These are phyloP conservation scores for Grigorovia humatica DNA, from an alignment of 805 yeast genomes.

Conservation along the genomic window DNA sequence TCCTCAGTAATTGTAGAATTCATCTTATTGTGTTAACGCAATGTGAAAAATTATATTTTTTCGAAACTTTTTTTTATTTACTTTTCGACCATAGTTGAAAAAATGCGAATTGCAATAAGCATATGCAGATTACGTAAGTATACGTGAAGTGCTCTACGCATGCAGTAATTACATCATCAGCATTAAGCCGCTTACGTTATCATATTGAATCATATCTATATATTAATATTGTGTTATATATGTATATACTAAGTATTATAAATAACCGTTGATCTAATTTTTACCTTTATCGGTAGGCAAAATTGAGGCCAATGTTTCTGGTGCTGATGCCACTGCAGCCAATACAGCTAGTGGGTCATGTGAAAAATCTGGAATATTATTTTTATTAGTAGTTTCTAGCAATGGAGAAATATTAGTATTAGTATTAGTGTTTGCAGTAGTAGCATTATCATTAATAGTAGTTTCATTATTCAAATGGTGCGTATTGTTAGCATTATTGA, in stretches of 20 bases:
- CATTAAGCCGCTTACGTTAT: too few species aligned
- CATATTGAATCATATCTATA: too few species aligned
- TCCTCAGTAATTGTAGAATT: neutral
- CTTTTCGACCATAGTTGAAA: neutral
- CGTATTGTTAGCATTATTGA: too few species aligned
- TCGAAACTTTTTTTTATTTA: neutral
- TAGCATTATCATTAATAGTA: neutral
- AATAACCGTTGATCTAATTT: neutral
- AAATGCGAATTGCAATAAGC: neutral
- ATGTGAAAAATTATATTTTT: neutral
- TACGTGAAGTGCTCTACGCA: too few species aligned
- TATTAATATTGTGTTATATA: neutral
- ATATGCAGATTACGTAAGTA: neutral
- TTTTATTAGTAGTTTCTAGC: neutral
- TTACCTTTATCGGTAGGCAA: slow-evolving; percentile 1
- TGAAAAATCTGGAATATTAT: slow-evolving; percentile 17
- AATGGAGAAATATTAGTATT: neutral
- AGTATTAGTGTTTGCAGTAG: neutral
- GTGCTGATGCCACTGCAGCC: slow-evolving; percentile 31
- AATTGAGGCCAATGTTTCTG: slow-evolving; percentile 16
- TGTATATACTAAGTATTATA: neutral
- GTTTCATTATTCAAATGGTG: too few species aligned
- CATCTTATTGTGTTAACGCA: neutral
- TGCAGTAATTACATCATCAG: neutral
- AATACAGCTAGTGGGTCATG: slow-evolving; percentile 30